phyloP scores from a whole-genome alignment of 1,284 basidiomycete genomes.

The Sanghuangporus weigelae region DNA sequence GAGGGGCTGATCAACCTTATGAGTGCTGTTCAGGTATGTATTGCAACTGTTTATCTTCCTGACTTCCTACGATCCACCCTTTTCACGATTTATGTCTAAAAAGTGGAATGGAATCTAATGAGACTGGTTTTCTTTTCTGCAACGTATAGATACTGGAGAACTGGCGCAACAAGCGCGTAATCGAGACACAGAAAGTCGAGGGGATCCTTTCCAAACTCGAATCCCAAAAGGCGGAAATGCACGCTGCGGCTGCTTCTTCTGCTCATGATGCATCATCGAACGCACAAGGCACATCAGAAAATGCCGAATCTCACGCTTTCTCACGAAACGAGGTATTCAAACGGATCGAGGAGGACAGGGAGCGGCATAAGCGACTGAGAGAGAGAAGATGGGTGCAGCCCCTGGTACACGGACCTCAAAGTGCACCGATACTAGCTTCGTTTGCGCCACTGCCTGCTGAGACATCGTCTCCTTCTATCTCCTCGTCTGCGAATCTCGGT shows the following conservation, averaged over 20 bases:
- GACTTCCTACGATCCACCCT: no score
- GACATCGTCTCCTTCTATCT: not conserved
- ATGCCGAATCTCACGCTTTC: constrained; percentile 33
- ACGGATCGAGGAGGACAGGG: constrained; percentile 92
- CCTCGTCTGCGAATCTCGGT: constrained; percentile 24
- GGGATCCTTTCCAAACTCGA: constrained; percentile 50
- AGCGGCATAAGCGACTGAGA: constrained; percentile 88
- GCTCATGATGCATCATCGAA: not conserved
- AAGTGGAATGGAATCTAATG: no score
- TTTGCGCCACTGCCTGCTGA: constrained; percentile 40
- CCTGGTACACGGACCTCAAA: constrained; percentile 40
- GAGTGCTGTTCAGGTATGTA: constrained; percentile 74
- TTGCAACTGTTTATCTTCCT: no score
- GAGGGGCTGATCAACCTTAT: constrained; percentile 83
- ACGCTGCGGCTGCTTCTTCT: constrained; percentile 11
- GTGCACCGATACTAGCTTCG: constrained; percentile 45
- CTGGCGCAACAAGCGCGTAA: constrained; percentile 81
- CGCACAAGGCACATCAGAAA: not conserved
- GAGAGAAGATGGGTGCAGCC: constrained; percentile 93
- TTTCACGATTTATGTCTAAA: not conserved
- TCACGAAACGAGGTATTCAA: constrained; percentile 71
- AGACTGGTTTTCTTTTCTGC: not conserved
- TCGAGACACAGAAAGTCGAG: constrained; percentile 73
- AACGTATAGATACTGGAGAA: constrained; percentile 70
- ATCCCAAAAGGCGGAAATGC: constrained; percentile 34